Conservation (phyloP, 345 rosid species). For the Eucalyptus rudis region DNA sequence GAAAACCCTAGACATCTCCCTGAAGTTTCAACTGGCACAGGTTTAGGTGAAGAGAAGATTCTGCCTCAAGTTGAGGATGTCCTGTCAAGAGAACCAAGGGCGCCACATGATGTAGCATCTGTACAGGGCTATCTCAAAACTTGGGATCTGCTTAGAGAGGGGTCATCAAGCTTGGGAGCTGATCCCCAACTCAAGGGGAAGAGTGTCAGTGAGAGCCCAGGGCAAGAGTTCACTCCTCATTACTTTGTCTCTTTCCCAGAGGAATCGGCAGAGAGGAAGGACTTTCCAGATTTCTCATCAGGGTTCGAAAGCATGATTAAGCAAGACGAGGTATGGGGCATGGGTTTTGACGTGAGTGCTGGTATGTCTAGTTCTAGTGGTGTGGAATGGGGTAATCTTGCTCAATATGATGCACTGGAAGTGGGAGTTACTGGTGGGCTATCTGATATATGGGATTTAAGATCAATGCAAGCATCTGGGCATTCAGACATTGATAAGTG, state of each 20-base stretch:
- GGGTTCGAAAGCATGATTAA: slow-evolving; percentile 20
- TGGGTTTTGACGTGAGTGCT: slow-evolving; percentile 37
- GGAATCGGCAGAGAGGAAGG: slow-evolving; percentile 13
- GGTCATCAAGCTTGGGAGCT: slow-evolving; percentile 8
- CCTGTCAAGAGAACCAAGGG: background rate
- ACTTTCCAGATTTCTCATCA: slow-evolving; percentile 15
- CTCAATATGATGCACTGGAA: slow-evolving; percentile 31
- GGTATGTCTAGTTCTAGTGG: slow-evolving; percentile 33
- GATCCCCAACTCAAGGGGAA: slow-evolving; percentile 29
- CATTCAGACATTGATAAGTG: slow-evolving; percentile 26
- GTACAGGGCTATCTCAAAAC: background rate
- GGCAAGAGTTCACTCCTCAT: slow-evolving; percentile 26
- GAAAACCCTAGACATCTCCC: slow-evolving; percentile 17
- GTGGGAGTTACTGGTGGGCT: slow-evolving; percentile 28
- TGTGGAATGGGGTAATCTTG: slow-evolving; percentile 39
- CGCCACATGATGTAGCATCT: background rate
- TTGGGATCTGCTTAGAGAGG: slow-evolving; percentile 11
- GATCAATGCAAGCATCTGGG: slow-evolving; percentile 30
- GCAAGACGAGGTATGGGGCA: slow-evolving; percentile 56
- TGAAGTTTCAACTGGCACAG: slow-evolving; percentile 2
- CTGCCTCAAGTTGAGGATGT: slow-evolving; percentile 13
- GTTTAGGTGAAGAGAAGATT: slow-evolving; percentile 9
- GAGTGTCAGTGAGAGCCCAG: slow-evolving; percentile 11
- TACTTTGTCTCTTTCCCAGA: slow-evolving; percentile 43
- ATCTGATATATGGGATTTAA: slow-evolving; percentile 65